Base-by-base conservation (phyloP, 495 filamentous ascomycete species). In the Penicillium fimorum region DNA sequence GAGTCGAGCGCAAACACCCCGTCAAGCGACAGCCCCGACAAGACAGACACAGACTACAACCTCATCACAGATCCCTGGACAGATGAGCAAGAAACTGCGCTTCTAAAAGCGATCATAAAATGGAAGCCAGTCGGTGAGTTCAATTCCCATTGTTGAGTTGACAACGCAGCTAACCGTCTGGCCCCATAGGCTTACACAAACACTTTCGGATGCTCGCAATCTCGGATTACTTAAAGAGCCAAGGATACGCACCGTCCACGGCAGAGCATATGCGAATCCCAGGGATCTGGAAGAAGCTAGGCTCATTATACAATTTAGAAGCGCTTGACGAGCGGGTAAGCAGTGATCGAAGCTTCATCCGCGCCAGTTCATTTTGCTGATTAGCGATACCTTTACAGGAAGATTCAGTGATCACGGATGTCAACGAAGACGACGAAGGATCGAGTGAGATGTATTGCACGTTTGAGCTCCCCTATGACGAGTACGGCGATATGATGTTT, bases 141-240 rank as follows among this genome's bases (percentile, higher is more conserved):
- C 15, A 8, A 38, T 47, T 30, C 11, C 6, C 30, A 20, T 32
- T 45, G 4, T 35, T 29, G 20, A 7, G 15, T 18, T 7, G 32
- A 46, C 32, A 30, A 20, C 32, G 13, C 30, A 11, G 17, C 13
- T 41, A 43, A 27, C 47, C 13, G 37, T 18, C 32, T 32, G 29
- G 37, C n/a, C 33, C 22, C 18, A 22, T 43, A 96, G 93, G 93
- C 47, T 87, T 98, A 78, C 93, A 98, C 76, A 97, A 95, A 72
- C 92, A 97, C 73, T 97, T 98, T 69, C 90, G 91, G 22, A 93
- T 97, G 78, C 85, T 97, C 54, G 85, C 90, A 4, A 91, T 98
- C 32, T 87, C 89, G 15, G 85, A 94, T 55, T 85, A 89, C 63
- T 80, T 98, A 57, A 86, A 87, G 58, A 91, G 88, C 62, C 91